Evolutionary conservation across 1,284 basidiomycete genomes (phyloP), one percentile per base, ranked within the genome.

Genomic region (Volvariella volvacea): DNA sequence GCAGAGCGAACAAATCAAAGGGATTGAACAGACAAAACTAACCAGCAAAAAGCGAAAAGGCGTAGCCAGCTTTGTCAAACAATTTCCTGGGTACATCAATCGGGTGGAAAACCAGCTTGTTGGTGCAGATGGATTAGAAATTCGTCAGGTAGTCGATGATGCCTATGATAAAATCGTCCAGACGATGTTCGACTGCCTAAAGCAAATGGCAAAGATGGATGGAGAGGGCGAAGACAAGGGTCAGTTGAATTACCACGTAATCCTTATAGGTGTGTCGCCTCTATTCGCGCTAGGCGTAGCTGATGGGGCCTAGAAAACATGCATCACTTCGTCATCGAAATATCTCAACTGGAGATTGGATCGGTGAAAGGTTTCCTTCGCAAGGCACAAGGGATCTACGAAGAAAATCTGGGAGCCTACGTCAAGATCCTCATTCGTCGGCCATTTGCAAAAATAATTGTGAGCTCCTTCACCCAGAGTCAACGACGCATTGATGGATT

Each of bases 171-270:
- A 76, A 53, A 88, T 98, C 38, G 86, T 92, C 22, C 79, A 86
- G 47, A 73, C 83, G 20, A 95, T 98, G 78, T 94, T 98, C 54
- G 92, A 92, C 38, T 85, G 82, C 14, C 65, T 99, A 44, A 93
- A 94, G 65, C 91, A 96, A 49, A 92, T 97, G 78, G 92, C 92
- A 8, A 95, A 93, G 61, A 69, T 92, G 68, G 87, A 92, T 46
- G 87, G 87, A 1, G 89, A 88, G 52, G 84, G 80, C 0, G 93
- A 96, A 56, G 95, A 95, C 64, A 99, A 99, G 64, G 92, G 92
- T 1, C 91, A 95, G 59, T 73, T 98, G 44, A 97, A 98, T 61
- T 96, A 94, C 56, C 90, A 96, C 58, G 91, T 98, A 52, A 86
- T 97, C 55, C 74, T 99, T 52, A 91, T 98, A 48, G 92, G 92